A percentile compares a stretch with the other conserved stretches of the same genome.
phyloP scores from a whole-genome alignment of 164 flowering plant genomes.

The Santalum album region DNA sequence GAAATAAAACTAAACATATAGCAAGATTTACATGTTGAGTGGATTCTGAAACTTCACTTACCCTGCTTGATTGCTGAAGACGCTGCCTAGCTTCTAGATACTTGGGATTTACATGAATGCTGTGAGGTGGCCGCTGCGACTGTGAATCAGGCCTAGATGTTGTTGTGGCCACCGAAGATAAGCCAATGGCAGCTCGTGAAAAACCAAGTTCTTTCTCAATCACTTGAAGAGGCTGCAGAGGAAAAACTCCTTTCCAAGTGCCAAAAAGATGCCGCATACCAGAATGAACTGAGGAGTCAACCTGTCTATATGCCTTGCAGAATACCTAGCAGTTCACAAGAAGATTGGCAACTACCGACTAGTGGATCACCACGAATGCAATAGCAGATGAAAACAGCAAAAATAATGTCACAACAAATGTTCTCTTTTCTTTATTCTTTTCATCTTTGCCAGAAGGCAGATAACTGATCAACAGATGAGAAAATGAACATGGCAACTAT shows the following conservation, averaged over 20 bases:
- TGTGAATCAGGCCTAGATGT: slow-evolving; percentile 56
- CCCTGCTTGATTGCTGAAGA: slow-evolving; percentile 77
- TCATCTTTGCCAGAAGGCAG: not conserved
- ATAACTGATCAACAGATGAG: not conserved
- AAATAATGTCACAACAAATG: too few species aligned
- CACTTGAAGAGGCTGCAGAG: slow-evolving; percentile 61
- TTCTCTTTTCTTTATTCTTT: too few species aligned
- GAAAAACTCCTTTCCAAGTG: slow-evolving; percentile 95
- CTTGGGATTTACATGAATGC: slow-evolving; percentile 98
- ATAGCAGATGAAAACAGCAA: slow-evolving; percentile 1
- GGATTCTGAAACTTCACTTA: slow-evolving; percentile 17
- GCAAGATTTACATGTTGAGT: too few species aligned
- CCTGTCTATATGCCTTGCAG: slow-evolving; percentile 86
- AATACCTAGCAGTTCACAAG: slow-evolving; percentile 52
- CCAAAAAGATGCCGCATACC: slow-evolving; percentile 97
- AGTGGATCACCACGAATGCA: too few species aligned
- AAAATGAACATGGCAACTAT: not conserved
- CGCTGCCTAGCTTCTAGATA: slow-evolving; percentile 85
- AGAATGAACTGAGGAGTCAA: slow-evolving; percentile 60
- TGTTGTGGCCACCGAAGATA: slow-evolving; percentile 47
- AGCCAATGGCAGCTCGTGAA: slow-evolving; percentile 36
- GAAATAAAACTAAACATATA: not conserved
- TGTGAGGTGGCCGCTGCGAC: slow-evolving; percentile 65
- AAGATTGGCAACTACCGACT: slow-evolving; percentile 4
- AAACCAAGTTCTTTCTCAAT: slow-evolving; percentile 90